Evolutionary conservation across 257 asterid genomes (phyloP).

Genomic region (Solanum neorickii): DNA sequence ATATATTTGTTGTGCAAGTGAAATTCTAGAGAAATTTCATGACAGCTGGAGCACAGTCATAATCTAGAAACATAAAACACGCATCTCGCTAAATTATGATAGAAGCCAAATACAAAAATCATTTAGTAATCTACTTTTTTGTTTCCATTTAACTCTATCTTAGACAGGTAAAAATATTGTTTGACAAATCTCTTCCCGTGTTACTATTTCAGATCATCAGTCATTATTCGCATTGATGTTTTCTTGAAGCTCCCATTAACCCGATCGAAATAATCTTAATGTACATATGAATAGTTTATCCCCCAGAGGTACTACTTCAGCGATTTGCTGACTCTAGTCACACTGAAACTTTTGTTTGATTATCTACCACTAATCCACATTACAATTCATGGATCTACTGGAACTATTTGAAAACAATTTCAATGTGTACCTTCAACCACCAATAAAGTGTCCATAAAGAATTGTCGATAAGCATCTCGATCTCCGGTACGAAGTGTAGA

Average conservation of each 20-base stretch:
- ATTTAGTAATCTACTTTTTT: not conserved
- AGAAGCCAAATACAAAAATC: not conserved
- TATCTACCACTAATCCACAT: not conserved
- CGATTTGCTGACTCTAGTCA: not conserved
- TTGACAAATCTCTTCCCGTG: not conserved
- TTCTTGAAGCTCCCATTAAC: not conserved
- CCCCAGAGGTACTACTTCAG: not conserved
- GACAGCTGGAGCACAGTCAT: not conserved
- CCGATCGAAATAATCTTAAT: not conserved
- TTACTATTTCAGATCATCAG: not conserved
- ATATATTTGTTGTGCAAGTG: not conserved
- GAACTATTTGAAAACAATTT: not conserved
- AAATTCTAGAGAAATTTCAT: not conserved
- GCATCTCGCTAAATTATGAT: not conserved
- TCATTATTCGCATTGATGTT: not conserved
- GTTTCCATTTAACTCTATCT: not conserved
- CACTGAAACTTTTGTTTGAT: not conserved
- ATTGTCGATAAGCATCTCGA: slow-evolving; percentile 71
- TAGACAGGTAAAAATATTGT: not conserved
- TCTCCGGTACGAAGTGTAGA: slow-evolving; percentile 79
- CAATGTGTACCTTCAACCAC: slow-evolving; percentile 51
- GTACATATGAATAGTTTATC: not conserved
- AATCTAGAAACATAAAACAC: not conserved
- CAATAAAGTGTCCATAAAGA: slow-evolving; percentile 60
- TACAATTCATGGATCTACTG: not conserved